A percentile compares a stretch with the other conserved stretches of the same genome.
Evolutionary conservation across 306 rosid genomes (phyloP).

Genomic region (Senna siamea): DNA sequence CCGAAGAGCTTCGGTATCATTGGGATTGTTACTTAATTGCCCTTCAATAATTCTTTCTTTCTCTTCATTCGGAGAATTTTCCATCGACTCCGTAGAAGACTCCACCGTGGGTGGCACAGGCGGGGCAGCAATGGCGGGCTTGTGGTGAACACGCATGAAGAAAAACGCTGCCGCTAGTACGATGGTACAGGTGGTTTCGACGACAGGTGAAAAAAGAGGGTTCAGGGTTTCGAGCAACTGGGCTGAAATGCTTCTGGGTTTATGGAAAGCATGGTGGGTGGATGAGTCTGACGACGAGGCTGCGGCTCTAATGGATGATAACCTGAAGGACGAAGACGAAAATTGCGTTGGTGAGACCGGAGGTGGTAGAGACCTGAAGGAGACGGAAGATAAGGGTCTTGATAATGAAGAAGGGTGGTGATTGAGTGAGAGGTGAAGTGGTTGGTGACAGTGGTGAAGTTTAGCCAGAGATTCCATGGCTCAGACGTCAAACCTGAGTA

Average conservation of each 20-base stretch:
- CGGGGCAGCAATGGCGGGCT: slow-evolving; percentile 50
- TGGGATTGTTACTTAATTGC: slow-evolving; percentile 34
- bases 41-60: slow-evolving; percentile 49
- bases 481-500: background rate
- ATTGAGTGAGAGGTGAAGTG: slow-evolving; percentile 56
- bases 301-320: slow-evolving; percentile 45
- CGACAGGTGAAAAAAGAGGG: slow-evolving; percentile 45
- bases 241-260: slow-evolving; percentile 37
- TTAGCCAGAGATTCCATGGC: slow-evolving; percentile 64
- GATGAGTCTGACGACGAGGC: slow-evolving; percentile 24
- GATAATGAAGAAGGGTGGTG: slow-evolving; percentile 51
- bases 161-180: slow-evolving; percentile 61
- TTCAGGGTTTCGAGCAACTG: slow-evolving; percentile 44
- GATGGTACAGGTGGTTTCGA: slow-evolving; percentile 58
- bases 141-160: slow-evolving; percentile 52
- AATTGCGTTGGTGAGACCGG: slow-evolving; percentile 27
- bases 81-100: slow-evolving; percentile 35
- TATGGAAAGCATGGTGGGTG: background rate
- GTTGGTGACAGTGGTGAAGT: slow-evolving; percentile 48
- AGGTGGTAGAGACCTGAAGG: slow-evolving; percentile 31
- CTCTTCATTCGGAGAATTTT: slow-evolving; percentile 27
- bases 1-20: slow-evolving; percentile 57
- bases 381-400: slow-evolving; percentile 41
- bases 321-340: slow-evolving; percentile 39
- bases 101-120: slow-evolving; percentile 42